Evolutionary conservation across 345 rosid species (phyloP), one percentile per base, ranked within the genome.

Genomic region (Garcia nutans): DNA sequence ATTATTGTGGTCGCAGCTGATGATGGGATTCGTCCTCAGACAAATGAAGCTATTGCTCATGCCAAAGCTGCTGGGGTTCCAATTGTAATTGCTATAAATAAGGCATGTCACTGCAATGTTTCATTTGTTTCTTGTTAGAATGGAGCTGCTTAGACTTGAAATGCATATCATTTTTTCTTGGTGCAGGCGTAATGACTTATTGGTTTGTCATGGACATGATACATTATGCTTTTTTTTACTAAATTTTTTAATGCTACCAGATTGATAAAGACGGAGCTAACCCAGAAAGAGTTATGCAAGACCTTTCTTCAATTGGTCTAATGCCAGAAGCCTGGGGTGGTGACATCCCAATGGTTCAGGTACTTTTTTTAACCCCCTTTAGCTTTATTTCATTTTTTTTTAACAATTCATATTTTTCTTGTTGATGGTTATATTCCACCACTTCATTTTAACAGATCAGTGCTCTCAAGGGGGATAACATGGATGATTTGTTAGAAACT

Each of bases 321-420:
- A 91, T 96, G 98, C 92, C 99, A 23, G 99, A 96, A 86, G 97
- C 88, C 65, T 96, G 99, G 99, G 99, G 98, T 76, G 99, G 99
- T 71, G 91, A 93, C 79, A 83, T 84, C 81, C 97, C 99, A 72
- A 88, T 96, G 99, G 91, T 96, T 90, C 93, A 88, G 97, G 99
- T 96, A 63, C n/a, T n/a, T 16, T 52, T 13, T 50, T 69, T 6
- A 15, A 23, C 41, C 60, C 22, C 10, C 0, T 71, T 78, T 33
- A 71, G 75, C 41, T 69, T 68, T 79, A 20, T 49, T 76, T 72
- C 47, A 66, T 72, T 31, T 73, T 66, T 73, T 54, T 78, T 86
- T 78, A 55, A 44, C 73, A 41, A 64, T 81, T 65, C 65, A 17
- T 74, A 24, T 31, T 65, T 73, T 78, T 72, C 66, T 49, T 70